These are phyloP conservation scores for Talaromyces thailandensis DNA, from an alignment of 495 filamentous ascomycete species.

Conservation along the genomic window DNA sequence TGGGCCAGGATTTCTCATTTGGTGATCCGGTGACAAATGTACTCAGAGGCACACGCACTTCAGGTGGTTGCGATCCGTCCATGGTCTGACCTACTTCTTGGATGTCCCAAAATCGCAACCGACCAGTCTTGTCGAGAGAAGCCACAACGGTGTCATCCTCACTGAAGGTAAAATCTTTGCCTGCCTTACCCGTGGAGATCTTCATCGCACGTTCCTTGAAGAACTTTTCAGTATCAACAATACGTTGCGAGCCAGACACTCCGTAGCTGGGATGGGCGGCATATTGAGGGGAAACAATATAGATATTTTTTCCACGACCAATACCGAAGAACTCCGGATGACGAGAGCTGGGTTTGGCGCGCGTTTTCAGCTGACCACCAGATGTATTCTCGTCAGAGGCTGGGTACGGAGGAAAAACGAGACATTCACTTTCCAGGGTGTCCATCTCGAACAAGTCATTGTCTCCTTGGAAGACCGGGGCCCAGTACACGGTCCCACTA, in stretches of 20 bases:
- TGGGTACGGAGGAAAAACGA: conserved; percentile 74
- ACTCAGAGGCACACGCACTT: conserved; percentile 68
- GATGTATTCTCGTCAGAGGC: conserved; percentile 69
- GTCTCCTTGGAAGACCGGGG: conserved; percentile 57
- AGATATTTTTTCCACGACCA: conserved; percentile 89
- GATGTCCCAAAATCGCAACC: conserved; percentile 95
- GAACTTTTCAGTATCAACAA: conserved; percentile 77
- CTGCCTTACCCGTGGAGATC: conserved; percentile 94
- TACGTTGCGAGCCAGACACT: conserved; percentile 59
- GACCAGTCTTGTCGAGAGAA: conserved; percentile 91
- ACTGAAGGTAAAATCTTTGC: conserved; percentile 96
- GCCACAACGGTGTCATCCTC: conserved; percentile 91
- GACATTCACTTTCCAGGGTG: conserved; percentile 63
- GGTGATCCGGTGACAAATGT: conserved; percentile 70
- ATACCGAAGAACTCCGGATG: conserved; percentile 91
- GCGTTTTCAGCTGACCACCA: conserved; percentile 89
- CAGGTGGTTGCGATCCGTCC: conserved; percentile 47
- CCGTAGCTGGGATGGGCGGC: conserved; percentile 62
- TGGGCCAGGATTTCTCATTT: conserved; percentile 86
- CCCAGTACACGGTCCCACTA: conserved; percentile 91
- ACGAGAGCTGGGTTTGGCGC: conserved; percentile 77
- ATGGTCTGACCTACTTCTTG: conserved; percentile 53
- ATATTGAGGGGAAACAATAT: conserved; percentile 76
- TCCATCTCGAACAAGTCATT: conserved; percentile 67
- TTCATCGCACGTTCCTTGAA: conserved; percentile 77